Base-by-base conservation (phyloP, 2,329 filamentous ascomycete genomes). In the Colletotrichum sp. region DNA sequence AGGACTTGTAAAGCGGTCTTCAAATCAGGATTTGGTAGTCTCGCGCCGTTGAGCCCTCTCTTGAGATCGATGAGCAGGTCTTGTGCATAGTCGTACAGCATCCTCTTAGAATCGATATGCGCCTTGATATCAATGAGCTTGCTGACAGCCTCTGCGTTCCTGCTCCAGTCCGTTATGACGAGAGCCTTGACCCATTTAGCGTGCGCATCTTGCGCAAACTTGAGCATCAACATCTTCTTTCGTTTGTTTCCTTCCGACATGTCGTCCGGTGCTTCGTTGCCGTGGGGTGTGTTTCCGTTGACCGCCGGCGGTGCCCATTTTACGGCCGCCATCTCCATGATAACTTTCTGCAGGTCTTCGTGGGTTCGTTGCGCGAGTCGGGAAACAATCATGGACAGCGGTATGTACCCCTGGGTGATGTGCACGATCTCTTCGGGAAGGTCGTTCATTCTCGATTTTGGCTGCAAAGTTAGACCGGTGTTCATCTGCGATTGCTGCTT, bases 141-240 rank as follows among this genome's bases (percentile, higher is more conserved):
- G 86, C 94, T 94, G 79, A 99, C 95, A 79, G 94, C 92, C 52
- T 92, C 90, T 39, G 94, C 92, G 83, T 95, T 93, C 81, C 94
- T 91, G 82, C 94, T 95, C 97, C 97, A 99, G 85, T 97, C 94
- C 3, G 94, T 93, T 63, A 99, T 93, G 26, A 99, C 95, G 24
- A 98, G 89, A 9, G 96, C 91, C 86, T 99, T 99, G 83, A 98
- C 95, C 89, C 98, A 99, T 86, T 95, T 95, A 34, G 93, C 92
- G 81, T 98, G 93, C 81, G 94, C 92, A 26, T 92, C 91, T 82
- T 96, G 93, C 10, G 94, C 92, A 85, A 97, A 98, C 59, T 94
- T 92, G 75, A 98, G 85, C 69, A 98, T 84, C 44, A 89, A 85
- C 32, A 91, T 86, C 85, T 98, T 98, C 86, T 98, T 98, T 36